phyloP scores from a whole-genome alignment of 495 filamentous ascomycete species.

The Annulohypoxylon moriforme region DNA sequence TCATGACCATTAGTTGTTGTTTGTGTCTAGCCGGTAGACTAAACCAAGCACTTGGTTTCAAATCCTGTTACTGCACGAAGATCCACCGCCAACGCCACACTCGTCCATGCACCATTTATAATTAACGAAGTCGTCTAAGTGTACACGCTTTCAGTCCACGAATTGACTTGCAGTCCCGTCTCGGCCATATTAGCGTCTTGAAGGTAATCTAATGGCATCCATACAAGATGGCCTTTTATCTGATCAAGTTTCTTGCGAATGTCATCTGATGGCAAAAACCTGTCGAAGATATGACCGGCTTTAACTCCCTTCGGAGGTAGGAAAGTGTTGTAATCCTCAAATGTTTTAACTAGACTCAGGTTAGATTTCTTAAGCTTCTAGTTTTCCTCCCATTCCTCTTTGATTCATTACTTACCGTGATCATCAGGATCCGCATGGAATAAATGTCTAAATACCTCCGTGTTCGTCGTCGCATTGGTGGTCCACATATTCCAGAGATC shows the following conservation, averaged over 20 bases:
- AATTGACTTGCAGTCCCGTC: slow-evolving; percentile 69
- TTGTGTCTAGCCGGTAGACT: too few species aligned
- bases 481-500: slow-evolving; percentile 90
- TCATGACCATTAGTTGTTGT: too few species aligned
- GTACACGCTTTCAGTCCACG: slow-evolving; percentile 63
- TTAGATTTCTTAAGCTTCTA: background rate
- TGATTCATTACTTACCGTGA: slow-evolving; percentile 61
- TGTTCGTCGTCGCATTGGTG: slow-evolving; percentile 78
- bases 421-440: slow-evolving; percentile 97
- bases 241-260: slow-evolving; percentile 79
- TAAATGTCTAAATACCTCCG: slow-evolving; percentile 82
- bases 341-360: slow-evolving; percentile 72
- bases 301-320: slow-evolving; percentile 75
- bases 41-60: background rate
- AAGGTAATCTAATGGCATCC: slow-evolving; percentile 93
- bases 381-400: background rate
- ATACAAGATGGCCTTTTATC: slow-evolving; percentile 91
- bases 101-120: background rate
- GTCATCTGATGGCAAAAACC: slow-evolving; percentile 73
- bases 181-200: slow-evolving; percentile 90
- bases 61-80: background rate
- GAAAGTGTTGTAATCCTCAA: slow-evolving; percentile 87
- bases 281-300: slow-evolving; percentile 86
- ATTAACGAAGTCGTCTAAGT: slow-evolving; percentile 42
- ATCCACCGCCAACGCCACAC: slow-evolving; percentile 1